Conservation (phyloP, 257 asterid species). For the Knoxia roxburghii region DNA sequence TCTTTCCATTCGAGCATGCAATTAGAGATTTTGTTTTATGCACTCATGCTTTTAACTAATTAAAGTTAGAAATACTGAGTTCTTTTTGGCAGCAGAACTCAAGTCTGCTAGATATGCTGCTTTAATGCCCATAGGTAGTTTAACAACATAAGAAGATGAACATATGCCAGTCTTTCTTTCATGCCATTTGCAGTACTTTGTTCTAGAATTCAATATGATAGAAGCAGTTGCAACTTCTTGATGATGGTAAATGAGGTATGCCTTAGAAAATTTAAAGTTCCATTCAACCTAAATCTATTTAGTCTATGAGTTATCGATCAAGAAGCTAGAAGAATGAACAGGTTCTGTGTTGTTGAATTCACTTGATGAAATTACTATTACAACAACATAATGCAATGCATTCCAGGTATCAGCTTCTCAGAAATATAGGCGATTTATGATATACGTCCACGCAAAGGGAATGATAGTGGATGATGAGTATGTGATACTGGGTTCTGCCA, state of each 20-base stretch:
- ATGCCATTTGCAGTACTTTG: neutral
- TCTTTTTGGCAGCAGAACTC: neutral
- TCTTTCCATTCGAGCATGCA: neutral
- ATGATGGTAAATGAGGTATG: neutral
- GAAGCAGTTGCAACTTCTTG: neutral
- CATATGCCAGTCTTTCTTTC: neutral
- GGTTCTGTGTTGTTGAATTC: too few species aligned
- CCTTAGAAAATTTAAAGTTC: too few species aligned
- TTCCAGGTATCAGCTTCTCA: constrained; percentile 41
- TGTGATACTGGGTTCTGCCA: constrained; percentile 75
- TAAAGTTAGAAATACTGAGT: too few species aligned
- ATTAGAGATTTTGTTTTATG: neutral
- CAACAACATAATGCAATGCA: neutral
- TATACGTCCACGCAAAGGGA: constrained; percentile 82
- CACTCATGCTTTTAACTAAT: too few species aligned
- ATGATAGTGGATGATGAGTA: constrained; percentile 82
- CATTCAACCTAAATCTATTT: neutral
- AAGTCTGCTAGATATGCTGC: neutral
- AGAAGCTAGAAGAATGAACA: too few species aligned
- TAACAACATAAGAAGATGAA: neutral
- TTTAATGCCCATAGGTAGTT: neutral
- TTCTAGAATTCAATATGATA: neutral
- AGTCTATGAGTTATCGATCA: neutral
- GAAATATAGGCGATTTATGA: constrained; percentile 59
- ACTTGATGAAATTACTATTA: neutral